phyloP scores from a whole-genome alignment of 352 stramenopile genomes.

The Plasmopara viticola region DNA sequence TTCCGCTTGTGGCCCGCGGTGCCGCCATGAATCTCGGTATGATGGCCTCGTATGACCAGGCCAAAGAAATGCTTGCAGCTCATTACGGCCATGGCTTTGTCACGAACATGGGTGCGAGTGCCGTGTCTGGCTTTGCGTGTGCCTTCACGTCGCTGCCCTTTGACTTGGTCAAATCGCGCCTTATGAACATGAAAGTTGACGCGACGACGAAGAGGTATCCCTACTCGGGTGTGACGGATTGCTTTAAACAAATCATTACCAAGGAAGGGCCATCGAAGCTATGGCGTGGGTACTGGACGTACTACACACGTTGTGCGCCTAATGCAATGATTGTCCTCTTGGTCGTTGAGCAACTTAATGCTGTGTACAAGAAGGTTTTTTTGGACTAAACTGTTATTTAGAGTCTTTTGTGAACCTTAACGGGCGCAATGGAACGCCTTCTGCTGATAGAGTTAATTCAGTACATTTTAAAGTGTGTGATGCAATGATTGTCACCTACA shows the following conservation, averaged over 20 bases:
- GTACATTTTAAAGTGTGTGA: constrained; percentile 9
- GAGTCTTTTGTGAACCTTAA: constrained; percentile 8
- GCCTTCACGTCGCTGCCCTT: constrained; percentile 98
- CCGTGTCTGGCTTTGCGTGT: constrained; percentile 96
- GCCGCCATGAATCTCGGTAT: constrained; percentile 99
- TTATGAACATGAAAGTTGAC: constrained; percentile 97
- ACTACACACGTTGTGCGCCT: constrained; percentile 97
- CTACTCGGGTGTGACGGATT: constrained; percentile 95
- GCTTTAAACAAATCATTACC: constrained; percentile 90
- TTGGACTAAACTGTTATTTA: constrained; percentile 26
- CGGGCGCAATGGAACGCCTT: constrained; percentile 13
- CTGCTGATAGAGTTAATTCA: constrained; percentile 26
- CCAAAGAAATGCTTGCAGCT: constrained; percentile 87
- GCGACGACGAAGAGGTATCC: constrained; percentile 86
- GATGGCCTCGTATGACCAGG: constrained; percentile 99
- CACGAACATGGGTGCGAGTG: constrained; percentile 92
- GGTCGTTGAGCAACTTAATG: constrained; percentile 94
- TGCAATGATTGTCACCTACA: constrained; percentile 3
- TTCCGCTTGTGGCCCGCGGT: constrained; percentile 93
- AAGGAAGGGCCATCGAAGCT: constrained; percentile 95
- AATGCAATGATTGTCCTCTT: constrained; percentile 99
- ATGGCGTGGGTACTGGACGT: constrained; percentile 97
- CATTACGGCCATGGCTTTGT: constrained; percentile 64
- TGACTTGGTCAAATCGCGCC: constrained; percentile 97
- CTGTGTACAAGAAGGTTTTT: constrained; percentile 70